These are phyloP conservation scores for Clarireedia monteithiana DNA, from an alignment of 2,329 filamentous ascomycete species.

Conservation along the genomic window DNA sequence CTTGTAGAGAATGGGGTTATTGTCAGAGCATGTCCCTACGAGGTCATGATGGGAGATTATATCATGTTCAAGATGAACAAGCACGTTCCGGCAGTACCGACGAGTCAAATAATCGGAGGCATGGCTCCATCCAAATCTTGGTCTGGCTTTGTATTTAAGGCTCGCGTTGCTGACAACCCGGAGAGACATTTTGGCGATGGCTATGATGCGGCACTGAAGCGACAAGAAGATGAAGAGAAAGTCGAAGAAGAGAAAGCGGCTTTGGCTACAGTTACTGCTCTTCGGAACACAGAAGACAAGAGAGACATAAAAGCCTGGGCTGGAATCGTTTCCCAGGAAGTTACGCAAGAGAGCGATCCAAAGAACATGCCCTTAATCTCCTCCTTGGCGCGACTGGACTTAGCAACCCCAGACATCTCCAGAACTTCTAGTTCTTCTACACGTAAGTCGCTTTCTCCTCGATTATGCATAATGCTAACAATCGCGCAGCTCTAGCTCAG, in stretches of 20 bases:
- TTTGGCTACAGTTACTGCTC: neutral
- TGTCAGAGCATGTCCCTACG: constrained; percentile 16
- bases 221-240: neutral
- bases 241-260: neutral
- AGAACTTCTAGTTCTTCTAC: too few relatives aligned
- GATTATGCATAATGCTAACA: too few relatives aligned
- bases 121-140: constrained; percentile 2
- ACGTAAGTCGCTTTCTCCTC: too few relatives aligned
- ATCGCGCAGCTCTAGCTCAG: too few relatives aligned
- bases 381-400: neutral
- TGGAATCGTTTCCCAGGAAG: neutral
- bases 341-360: neutral
- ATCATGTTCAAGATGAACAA: constrained; percentile 8
- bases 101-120: neutral
- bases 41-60: constrained; percentile 1
- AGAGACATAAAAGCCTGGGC: constrained; percentile 1
- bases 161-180: constrained; percentile 14
- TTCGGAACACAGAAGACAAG: neutral
- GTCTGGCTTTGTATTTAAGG: constrained; percentile 12
- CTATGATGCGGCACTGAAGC: neutral
- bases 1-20: constrained; percentile 13
- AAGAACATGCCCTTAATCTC: neutral
- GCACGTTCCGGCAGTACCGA: constrained; percentile 1
- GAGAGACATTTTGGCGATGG: constrained; percentile 4
- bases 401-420: too few relatives aligned